Percentiles rank a stretch among this genome's conserved stretches.
Evolutionary conservation across 169 alveolate genomes (phyloP).

Genomic region (Eimeria tenella): DNA sequence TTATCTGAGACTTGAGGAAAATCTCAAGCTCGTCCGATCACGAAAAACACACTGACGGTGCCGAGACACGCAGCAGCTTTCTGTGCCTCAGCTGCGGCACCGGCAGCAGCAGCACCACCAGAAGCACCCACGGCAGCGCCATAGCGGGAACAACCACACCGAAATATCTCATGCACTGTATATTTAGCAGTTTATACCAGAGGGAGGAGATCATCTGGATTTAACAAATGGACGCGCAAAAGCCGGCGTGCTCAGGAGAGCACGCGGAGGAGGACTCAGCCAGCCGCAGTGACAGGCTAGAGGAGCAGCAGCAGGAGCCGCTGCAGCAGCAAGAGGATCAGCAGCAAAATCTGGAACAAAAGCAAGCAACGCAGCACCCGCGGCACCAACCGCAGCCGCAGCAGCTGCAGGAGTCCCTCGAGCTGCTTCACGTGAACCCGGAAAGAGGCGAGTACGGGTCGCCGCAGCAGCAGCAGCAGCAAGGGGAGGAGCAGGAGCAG

Average conservation of each 20-base stretch:
- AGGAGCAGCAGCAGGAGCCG: background rate
- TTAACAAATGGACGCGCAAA: background rate
- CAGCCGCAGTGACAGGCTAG: too few relatives aligned
- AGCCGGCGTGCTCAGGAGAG: background rate
- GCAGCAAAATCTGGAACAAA: background rate
- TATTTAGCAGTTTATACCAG: background rate
- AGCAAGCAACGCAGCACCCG: background rate
- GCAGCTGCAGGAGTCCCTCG: background rate
- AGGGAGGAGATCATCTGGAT: background rate
- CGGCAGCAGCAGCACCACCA: background rate
- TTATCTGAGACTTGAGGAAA: too few relatives aligned
- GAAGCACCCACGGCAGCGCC: background rate
- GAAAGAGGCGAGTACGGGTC: background rate
- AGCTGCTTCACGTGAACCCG: background rate
- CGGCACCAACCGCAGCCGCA: background rate
- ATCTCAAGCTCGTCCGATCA: too few relatives aligned
- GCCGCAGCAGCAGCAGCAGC: conserved; percentile 2
- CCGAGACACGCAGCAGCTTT: background rate
- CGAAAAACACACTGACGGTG: too few relatives aligned
- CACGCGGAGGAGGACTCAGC: background rate
- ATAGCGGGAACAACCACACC: background rate
- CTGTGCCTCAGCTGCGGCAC: background rate
- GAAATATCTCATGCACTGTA: background rate
- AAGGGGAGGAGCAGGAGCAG: conserved; percentile 3
- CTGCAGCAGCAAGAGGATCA: background rate